These are phyloP conservation scores for Endocalyx cinctus DNA, from an alignment of 2,329 filamentous ascomycete species.

Conservation along the genomic window DNA sequence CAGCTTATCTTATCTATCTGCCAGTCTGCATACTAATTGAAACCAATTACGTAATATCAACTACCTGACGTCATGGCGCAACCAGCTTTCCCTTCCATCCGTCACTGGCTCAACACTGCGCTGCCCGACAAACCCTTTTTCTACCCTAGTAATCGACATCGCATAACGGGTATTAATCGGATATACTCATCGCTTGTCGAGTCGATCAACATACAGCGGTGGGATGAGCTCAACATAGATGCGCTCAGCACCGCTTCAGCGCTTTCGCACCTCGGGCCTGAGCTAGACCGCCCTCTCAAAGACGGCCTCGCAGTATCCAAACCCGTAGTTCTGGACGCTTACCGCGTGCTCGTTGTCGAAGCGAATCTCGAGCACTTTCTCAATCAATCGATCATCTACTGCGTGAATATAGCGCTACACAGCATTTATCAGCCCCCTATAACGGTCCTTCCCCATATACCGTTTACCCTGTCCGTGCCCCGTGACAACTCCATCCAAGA, in stretches of 20 bases:
- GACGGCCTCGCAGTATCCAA: slow-evolving; percentile 2
- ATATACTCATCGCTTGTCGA: slow-evolving; percentile 7
- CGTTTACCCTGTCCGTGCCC: slow-evolving; percentile 3
- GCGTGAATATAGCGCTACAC: slow-evolving; percentile 7
- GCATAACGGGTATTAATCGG: background rate
- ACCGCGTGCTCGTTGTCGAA: slow-evolving; percentile 5
- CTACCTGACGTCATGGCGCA: slow-evolving; percentile 6
- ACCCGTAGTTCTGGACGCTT: slow-evolving; percentile 4
- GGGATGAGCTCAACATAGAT: no score
- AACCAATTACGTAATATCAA: no score
- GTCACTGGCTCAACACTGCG: slow-evolving; percentile 6
- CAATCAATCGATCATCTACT: slow-evolving; percentile 6
- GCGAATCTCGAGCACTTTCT: slow-evolving; percentile 7
- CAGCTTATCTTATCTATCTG: no score
- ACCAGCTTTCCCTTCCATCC: background rate
- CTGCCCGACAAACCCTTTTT: slow-evolving; percentile 4
- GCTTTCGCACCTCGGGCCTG: slow-evolving; percentile 4
- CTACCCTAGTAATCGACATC: slow-evolving; percentile 3
- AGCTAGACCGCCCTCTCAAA: slow-evolving; percentile 4
- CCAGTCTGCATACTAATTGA: no score
- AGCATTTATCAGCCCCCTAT: slow-evolving; percentile 2
- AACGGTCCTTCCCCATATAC: slow-evolving; percentile 6
- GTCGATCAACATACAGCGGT: slow-evolving; percentile 7
- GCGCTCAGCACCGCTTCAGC: background rate
- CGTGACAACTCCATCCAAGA: background rate